Evolutionary conservation across 257 asterid species (phyloP).

Genomic region (Solanum clarkiae): DNA sequence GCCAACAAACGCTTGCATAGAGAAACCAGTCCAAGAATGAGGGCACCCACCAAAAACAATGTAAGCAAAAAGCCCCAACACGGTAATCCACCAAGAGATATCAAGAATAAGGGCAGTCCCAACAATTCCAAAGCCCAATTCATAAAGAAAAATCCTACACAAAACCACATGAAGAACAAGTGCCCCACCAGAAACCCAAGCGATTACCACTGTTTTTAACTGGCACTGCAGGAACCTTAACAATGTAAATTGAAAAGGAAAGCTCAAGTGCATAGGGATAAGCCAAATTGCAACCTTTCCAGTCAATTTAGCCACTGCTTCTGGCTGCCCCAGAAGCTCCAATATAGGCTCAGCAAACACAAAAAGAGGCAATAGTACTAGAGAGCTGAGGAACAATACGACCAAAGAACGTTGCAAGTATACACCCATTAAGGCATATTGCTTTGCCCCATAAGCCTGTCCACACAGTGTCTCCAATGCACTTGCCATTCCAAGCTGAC

Average conservation of each 20-base stretch:
- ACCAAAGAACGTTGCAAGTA: conserved; percentile 52
- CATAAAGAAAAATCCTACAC: conserved; percentile 39
- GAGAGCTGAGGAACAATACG: conserved; percentile 34
- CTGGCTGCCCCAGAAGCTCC: conserved; percentile 32
- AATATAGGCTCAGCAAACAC: conserved; percentile 28
- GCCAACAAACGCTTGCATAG: conserved; percentile 34
- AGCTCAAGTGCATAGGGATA: conserved; percentile 56
- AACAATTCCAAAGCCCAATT: conserved; percentile 34
- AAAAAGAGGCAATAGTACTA: conserved; percentile 33
- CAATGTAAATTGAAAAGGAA: conserved; percentile 40
- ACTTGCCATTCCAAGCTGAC: conserved; percentile 61
- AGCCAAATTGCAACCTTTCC: conserved; percentile 48
- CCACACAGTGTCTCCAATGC: conserved; percentile 58
- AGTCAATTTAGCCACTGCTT: conserved; percentile 28
- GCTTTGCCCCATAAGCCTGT: conserved; percentile 49
- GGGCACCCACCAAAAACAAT: conserved; percentile 40
- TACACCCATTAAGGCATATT: conserved; percentile 34
- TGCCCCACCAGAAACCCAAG: conserved; percentile 33
- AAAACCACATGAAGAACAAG: conserved; percentile 25
- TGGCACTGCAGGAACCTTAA: conserved; percentile 59
- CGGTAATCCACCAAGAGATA: conserved; percentile 58
- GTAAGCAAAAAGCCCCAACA: conserved; percentile 28
- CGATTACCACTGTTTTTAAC: conserved; percentile 32
- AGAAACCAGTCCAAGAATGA: conserved; percentile 50
- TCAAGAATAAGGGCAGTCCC: conserved; percentile 44